phyloP scores from a whole-genome alignment of 306 rosid genomes.

The Malus domestica region ASM211411v1 NC_041797.1:14529501-14530000 shows the following conservation, averaged over 20 bases:
- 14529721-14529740: not conserved
- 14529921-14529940: not conserved
- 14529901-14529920: not conserved
- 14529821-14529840: constrained; percentile 81
- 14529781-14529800: constrained; percentile 71
- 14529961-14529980: constrained; percentile 25
- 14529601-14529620: not conserved
- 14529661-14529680: not conserved
- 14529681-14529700: not conserved
- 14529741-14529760: constrained; percentile 2
- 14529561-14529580: not conserved
- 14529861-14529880: constrained; percentile 61
- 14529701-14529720: not conserved
- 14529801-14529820: constrained; percentile 73
- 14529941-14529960: not conserved
- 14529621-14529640: not conserved
- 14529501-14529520: not conserved
- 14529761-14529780: constrained; percentile 56
- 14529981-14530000: constrained; percentile 66
- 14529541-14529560: not conserved
- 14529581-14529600: not conserved
- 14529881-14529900: not conserved
- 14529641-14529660: not conserved
- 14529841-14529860: constrained; percentile 79
- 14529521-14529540: not conserved